Conservation (phyloP, 345 rosid species). For the Salix exigua region DNA sequence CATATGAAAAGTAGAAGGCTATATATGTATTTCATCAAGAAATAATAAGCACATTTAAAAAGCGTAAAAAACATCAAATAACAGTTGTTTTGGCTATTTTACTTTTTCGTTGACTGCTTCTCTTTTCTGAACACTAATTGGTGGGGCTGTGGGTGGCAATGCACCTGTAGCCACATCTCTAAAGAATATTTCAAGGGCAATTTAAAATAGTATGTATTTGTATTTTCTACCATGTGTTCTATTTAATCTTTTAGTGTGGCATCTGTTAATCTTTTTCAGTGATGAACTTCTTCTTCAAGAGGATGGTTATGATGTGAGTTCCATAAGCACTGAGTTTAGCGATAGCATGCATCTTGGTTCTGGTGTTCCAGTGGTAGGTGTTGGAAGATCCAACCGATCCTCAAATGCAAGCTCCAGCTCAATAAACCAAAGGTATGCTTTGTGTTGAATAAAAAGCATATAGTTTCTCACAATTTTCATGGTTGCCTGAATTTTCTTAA, state of each 20-base stretch:
- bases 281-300: constrained; percentile 90
- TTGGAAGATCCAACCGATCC: constrained; percentile 46
- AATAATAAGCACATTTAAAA: background rate
- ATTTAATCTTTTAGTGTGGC: constrained; percentile 3
- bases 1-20: background rate
- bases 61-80: background rate
- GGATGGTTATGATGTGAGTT: constrained; percentile 57
- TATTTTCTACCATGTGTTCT: background rate
- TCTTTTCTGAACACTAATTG: background rate
- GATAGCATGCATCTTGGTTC: constrained; percentile 67
- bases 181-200: background rate
- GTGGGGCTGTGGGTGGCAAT: background rate
- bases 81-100: background rate
- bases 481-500: background rate
- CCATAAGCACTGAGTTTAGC: constrained; percentile 55
- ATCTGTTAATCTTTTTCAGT: constrained; percentile 40
- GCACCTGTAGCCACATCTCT: background rate
- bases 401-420: constrained; percentile 45
- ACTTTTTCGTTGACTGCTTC: background rate
- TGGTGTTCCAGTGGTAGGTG: constrained; percentile 46
- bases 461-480: background rate
- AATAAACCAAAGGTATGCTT: constrained; percentile 54
- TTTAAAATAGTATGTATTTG: background rate
- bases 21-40: background rate
- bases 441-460: background rate